Percentiles rank a stretch among this genome's conserved stretches.
Conservation (phyloP, 1,284 basidiomycete genomes). For the Naganishia sp. region DNA sequence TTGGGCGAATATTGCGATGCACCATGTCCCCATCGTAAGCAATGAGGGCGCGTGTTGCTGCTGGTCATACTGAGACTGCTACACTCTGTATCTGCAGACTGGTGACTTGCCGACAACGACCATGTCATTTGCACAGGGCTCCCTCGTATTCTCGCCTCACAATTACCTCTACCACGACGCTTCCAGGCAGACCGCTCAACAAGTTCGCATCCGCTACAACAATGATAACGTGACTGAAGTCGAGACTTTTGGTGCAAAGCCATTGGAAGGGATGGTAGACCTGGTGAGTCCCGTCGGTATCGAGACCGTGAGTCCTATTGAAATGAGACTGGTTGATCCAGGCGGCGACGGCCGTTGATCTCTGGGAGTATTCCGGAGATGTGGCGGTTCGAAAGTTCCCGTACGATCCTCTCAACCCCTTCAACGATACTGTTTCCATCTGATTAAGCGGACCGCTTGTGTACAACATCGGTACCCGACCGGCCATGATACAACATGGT, state of each 20-base stretch:
- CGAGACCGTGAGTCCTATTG: background rate
- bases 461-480: no score
- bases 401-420: constrained; percentile 42
- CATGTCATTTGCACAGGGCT: constrained; percentile 21
- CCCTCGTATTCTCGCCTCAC: constrained; percentile 15
- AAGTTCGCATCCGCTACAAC: constrained; percentile 21
- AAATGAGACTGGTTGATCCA: background rate
- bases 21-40: constrained; percentile 40
- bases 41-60: background rate
- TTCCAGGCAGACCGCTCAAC: constrained; percentile 20
- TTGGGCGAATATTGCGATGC: constrained; percentile 66
- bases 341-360: constrained; percentile 35
- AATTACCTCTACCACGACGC: constrained; percentile 18
- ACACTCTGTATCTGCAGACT: background rate
- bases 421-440: constrained; percentile 35
- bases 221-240: constrained; percentile 18
- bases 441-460: background rate
- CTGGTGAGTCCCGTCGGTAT: background rate
- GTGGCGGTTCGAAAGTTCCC: constrained; percentile 45
- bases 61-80: background rate
- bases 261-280: constrained; percentile 3
- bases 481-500: no score
- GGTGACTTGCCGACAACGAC: constrained; percentile 26
- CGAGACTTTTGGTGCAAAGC: constrained; percentile 12
- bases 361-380: constrained; percentile 39